Conservation (phyloP, 2,329 filamentous ascomycete genomes). For the Alternaria longipes region DNA sequence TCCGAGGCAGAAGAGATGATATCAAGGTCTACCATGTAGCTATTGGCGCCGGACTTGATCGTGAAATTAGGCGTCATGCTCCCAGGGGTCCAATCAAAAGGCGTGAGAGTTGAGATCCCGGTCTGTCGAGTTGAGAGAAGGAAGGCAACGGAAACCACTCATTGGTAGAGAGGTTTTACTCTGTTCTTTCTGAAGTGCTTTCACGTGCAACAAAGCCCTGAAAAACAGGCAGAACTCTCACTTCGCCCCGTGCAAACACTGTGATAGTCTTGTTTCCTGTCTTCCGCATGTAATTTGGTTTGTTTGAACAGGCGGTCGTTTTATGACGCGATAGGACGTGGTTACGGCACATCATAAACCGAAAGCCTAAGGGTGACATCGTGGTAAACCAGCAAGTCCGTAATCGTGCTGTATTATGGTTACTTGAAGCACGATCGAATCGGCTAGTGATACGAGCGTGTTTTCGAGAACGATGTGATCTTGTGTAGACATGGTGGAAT, state of each 20-base stretch:
- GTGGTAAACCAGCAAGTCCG: not conserved
- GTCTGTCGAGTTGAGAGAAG: not conserved
- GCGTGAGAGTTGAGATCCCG: not conserved
- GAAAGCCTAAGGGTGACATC: not conserved
- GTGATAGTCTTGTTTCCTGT: no score
- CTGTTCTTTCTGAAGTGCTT: not conserved
- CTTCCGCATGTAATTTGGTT: no score
- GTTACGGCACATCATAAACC: not conserved
- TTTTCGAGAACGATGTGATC: not conserved
- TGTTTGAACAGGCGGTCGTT: no score
- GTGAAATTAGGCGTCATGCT: not conserved
- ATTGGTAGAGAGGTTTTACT: not conserved
- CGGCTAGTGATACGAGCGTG: not conserved
- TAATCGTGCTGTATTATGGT: not conserved
- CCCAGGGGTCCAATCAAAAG: not conserved
- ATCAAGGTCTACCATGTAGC: not conserved
- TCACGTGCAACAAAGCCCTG: not conserved
- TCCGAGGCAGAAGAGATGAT: not conserved
- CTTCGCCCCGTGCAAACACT: no score
- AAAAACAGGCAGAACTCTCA: no score
- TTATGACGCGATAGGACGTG: not conserved
- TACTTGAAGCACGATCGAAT: not conserved
- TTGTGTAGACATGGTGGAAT: not conserved
- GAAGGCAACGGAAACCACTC: not conserved
- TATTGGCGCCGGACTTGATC: not conserved